Base-by-base conservation (phyloP, 306 rosid species). In the Betula pendula region DNA sequence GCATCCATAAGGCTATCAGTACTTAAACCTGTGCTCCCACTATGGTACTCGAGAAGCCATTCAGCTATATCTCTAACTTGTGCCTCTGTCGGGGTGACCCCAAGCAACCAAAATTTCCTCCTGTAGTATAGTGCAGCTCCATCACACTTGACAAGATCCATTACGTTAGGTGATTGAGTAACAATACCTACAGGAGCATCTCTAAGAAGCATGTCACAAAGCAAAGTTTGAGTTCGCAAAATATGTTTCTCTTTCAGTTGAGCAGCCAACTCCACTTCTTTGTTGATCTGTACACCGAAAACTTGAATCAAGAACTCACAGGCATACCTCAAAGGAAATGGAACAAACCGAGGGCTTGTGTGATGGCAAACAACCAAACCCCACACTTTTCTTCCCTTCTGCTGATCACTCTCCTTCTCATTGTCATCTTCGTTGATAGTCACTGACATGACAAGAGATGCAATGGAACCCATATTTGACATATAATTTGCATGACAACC, bases 241-340 rank as follows among this genome's bases (percentile, higher is more conserved):
- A 82, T 79, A 51, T 79, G 88, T 31, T 79, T 85, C 58, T 85
- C 86, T 80, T 79, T 85, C 43, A 63, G 45, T 67, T 85, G 88
- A 72, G 77, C 51, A 71, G 85, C 86, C 80, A 82, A 51, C 77
- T 81, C 84, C 59, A 79, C 79, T 76, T 85, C 88, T 79, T 81
- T 82, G 62, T 77, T 73, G 72, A 85, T 79, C 73, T 85, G 88
- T 48, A 85, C 80, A 51, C 84, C 76, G 51, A 85, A 82, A 8
- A 85, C 88, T 76, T 82, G 88, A 68, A 85, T 79, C 86, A 85
- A 76, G 76, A 85, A 81, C 83, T 85, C 88, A 51, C 88, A 85
- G 24, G 86, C 86, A 53, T 85, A 85, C 69, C 88, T 73, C 75
- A 82, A 60, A 72, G 88, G 88, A 70, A 85, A 85, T 6, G 86